These are phyloP conservation scores for Paecilomyces formosus DNA, from an alignment of 2,329 filamentous ascomycete genomes.

Conservation along the genomic window DNA sequence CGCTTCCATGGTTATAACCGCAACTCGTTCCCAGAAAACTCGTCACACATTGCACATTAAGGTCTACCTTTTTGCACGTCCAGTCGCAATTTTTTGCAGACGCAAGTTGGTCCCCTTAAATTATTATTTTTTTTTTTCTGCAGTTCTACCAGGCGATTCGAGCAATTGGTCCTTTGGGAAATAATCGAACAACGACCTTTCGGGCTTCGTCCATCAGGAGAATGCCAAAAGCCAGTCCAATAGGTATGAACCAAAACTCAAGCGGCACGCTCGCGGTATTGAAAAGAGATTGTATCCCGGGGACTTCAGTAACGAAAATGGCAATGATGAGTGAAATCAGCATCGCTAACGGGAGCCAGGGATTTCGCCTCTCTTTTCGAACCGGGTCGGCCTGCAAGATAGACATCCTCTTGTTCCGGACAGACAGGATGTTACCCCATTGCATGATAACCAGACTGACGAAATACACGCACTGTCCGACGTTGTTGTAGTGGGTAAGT, in stretches of 20 bases:
- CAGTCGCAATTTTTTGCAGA: neutral
- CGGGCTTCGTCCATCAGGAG: slow-evolving; percentile 47
- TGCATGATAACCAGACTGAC: slow-evolving; percentile 48
- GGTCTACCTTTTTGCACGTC: neutral
- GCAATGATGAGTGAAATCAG: slow-evolving; percentile 44
- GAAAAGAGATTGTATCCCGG: slow-evolving; percentile 43
- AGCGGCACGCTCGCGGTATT: slow-evolving; percentile 44
- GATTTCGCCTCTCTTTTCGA: slow-evolving; percentile 41
- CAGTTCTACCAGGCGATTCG: slow-evolving; percentile 42
- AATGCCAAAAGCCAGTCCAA: slow-evolving; percentile 45
- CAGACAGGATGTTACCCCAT: slow-evolving; percentile 46
- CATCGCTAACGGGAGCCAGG: slow-evolving; percentile 42
- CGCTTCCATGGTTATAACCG: neutral
- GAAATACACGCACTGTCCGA: slow-evolving; percentile 48
- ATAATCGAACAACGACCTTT: slow-evolving; percentile 43
- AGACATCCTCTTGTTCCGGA: slow-evolving; percentile 46
- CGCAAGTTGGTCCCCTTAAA: too few relatives aligned
- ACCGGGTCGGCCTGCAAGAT: slow-evolving; percentile 47
- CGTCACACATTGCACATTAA: neutral
- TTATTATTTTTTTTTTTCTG: neutral
- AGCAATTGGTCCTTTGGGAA: slow-evolving; percentile 39
- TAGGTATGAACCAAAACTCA: slow-evolving; percentile 47
- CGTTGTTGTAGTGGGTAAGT: slow-evolving; percentile 42
- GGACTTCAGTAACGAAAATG: slow-evolving; percentile 47
- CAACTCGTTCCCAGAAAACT: neutral